Percentiles rank a stretch among this genome's conserved stretches.
phyloP scores from a whole-genome alignment of 495 filamentous ascomycete genomes.

The Penicillium odoratum region DNA sequence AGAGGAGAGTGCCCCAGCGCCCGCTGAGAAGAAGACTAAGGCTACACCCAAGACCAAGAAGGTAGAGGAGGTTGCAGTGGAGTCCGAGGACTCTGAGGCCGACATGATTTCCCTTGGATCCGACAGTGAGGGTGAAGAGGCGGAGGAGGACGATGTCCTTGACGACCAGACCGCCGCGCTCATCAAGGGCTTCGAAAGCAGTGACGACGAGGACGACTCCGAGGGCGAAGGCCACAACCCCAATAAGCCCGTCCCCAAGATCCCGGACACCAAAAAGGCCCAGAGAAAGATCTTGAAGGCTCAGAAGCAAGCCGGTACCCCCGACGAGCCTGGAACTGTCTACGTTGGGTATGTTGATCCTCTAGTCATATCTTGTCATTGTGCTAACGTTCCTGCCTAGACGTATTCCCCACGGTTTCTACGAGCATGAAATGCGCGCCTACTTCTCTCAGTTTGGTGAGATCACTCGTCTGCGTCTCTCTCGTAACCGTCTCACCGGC shows the following conservation, averaged over 20 bases:
- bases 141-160: constrained; percentile 44
- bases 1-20: constrained; percentile 26
- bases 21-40: constrained; percentile 35
- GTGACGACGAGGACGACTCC: constrained; percentile 59
- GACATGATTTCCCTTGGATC: constrained; percentile 27
- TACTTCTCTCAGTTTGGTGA: constrained; percentile 97
- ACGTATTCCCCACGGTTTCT: constrained; percentile 92
- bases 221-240: constrained; percentile 56
- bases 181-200: constrained; percentile 80
- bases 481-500: constrained; percentile 87
- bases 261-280: constrained; percentile 65
- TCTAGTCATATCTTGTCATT: not conserved
- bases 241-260: constrained; percentile 56
- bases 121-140: constrained; percentile 31
- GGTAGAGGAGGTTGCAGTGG: constrained; percentile 28
- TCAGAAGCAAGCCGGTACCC: constrained; percentile 35
- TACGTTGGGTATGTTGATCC: constrained; percentile 65
- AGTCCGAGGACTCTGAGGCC: constrained; percentile 31
- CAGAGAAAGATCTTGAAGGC: constrained; percentile 57
- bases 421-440: constrained; percentile 88
- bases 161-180: constrained; percentile 71
- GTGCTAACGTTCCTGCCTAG: constrained; percentile 30
- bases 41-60: constrained; percentile 34
- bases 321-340: constrained; percentile 70
- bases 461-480: constrained; percentile 78